Conservation (phyloP, 257 asterid genomes). For the Cruciata laevipes region DNA sequence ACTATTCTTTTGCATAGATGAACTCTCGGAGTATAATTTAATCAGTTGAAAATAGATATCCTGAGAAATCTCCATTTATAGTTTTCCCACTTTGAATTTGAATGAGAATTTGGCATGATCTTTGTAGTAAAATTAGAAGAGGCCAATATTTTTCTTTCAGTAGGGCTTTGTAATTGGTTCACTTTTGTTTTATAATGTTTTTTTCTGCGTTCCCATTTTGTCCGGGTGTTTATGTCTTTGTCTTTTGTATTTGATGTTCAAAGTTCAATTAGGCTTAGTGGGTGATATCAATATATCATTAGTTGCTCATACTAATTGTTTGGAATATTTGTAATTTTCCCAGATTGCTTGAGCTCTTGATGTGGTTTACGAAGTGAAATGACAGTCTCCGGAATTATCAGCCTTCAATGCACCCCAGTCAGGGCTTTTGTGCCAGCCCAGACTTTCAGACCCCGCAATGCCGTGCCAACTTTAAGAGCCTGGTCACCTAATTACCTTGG, state of each 20-base stretch:
- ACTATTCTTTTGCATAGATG: background rate
- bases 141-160: no score
- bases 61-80: background rate
- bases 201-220: background rate
- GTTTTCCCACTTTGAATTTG: background rate
- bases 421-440: background rate
- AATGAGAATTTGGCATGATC: background rate
- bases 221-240: background rate
- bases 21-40: background rate
- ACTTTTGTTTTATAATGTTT: background rate
- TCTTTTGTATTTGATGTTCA: background rate
- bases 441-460: conserved; percentile 13
- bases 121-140: background rate
- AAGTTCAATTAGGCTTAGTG: background rate
- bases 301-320: background rate
- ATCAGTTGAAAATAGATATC: background rate
- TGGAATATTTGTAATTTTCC: background rate
- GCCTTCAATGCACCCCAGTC: conserved; percentile 22
- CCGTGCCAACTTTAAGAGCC: conserved; percentile 10
- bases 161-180: background rate
- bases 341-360: conserved; percentile 15
- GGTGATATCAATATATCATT: background rate
- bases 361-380: conserved; percentile 27
- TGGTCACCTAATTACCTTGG: conserved; percentile 26
- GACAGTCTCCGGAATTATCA: conserved; percentile 33